Base-by-base conservation (phyloP, 2,329 filamentous ascomycete genomes). In the Cladophialophora carrionii region DNA sequence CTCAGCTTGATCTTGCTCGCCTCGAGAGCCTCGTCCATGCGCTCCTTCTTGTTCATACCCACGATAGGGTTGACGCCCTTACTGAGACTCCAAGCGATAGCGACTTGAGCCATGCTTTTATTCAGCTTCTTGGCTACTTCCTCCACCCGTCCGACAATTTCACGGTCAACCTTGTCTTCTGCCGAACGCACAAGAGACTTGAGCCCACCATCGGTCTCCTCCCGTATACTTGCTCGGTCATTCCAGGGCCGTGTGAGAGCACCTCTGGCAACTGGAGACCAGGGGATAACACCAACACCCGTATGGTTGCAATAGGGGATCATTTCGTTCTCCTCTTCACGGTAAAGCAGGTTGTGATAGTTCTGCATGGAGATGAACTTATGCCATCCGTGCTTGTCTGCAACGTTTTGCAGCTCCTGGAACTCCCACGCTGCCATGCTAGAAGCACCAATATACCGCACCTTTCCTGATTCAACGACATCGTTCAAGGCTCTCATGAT, bases 41-140 rank as follows among this genome's bases (percentile, higher is more conserved):
- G 78, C 63, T 81, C 79, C 37, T 83, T 78, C 60, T 80, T 88
- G 67, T 80, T 84, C 69, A 90, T 78, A 0, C 88, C 87, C 60
- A 88, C 78, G 64, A 90, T 89, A 1, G 86, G 87, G 69, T 81
- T 84, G 26, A 80, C 75, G 5, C 83, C 81, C 52, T 80, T 78
- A 68, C 81, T 79, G 68, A 85, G 77, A 63, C 83, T 81, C 88
- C 88, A 90, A 2, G 86, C 87, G 61, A 88, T 80, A 0, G 85
- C 83, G 22, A 90, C 83, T 62, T 88, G 83, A 52, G 85, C 84
- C 83, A 90, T 90, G 68, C 81, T 84, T 73, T 84, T 80, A 0
- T 79, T 81, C 70, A 82, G 81, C 76, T 86, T 85, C 67, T 80
- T 78, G 0, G 87, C 85, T 14, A 88, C 69, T 73, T 88, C 83